These are phyloP conservation scores for Calonectria henricotiae DNA, from an alignment of 2,329 filamentous ascomycete genomes.

Conservation along the genomic window DNA sequence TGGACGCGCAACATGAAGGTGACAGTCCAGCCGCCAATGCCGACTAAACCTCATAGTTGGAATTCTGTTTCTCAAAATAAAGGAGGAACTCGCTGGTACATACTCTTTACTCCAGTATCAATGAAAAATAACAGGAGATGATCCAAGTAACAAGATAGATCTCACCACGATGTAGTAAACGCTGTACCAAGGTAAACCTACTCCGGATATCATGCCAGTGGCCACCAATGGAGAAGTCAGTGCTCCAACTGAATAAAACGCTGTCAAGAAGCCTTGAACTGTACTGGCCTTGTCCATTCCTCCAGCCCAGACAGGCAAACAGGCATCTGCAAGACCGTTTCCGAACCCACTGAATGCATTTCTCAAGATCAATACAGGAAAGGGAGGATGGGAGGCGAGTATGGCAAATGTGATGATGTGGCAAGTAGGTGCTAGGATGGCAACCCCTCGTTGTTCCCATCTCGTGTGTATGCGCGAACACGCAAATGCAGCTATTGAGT, in stretches of 20 bases:
- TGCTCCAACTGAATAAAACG: conserved; percentile 78
- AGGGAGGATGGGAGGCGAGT: conserved; percentile 77
- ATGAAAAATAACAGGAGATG: conserved; percentile 20
- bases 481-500: conserved; percentile 73
- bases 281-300: conserved; percentile 81
- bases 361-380: conserved; percentile 76
- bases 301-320: conserved; percentile 72
- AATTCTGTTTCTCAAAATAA: too few species aligned
- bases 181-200: conserved; percentile 74
- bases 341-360: conserved; percentile 80
- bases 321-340: conserved; percentile 76
- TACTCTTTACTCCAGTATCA: conserved; percentile 21
- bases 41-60: background rate
- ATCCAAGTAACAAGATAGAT: conserved; percentile 28
- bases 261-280: conserved; percentile 79
- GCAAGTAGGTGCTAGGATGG: conserved; percentile 71
- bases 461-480: conserved; percentile 67
- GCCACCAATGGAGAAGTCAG: conserved; percentile 80
- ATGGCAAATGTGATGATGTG: conserved; percentile 77
- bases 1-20: conserved; percentile 87
- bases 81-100: background rate
- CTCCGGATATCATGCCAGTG: conserved; percentile 79
- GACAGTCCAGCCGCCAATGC: conserved; percentile 80
- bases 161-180: conserved; percentile 84
- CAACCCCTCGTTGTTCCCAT: conserved; percentile 69